Conservation (phyloP, 345 rosid genomes). For the Moricandia arvensis region DNA sequence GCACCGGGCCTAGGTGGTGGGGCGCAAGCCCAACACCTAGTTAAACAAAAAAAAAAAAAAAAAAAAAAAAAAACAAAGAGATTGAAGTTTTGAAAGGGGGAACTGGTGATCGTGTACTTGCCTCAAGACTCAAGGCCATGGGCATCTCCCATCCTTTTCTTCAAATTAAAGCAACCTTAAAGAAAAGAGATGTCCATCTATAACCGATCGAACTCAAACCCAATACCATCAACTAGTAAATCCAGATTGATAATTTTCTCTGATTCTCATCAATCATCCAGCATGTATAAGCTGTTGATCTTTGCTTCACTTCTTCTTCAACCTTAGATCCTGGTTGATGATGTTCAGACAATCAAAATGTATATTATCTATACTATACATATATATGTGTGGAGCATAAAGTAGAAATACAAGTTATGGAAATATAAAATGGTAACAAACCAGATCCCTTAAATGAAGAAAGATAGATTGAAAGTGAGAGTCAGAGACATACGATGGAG, state of each 20-base stretch:
- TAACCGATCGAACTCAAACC: slow-evolving; percentile 14
- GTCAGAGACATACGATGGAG: slow-evolving; percentile 21
- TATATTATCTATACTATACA: not conserved
- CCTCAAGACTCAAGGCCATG: slow-evolving; percentile 27
- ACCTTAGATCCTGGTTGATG: slow-evolving; percentile 6
- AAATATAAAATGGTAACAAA: not conserved
- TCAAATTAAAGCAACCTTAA: not conserved
- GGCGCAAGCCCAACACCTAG: no score
- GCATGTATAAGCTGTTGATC: not conserved
- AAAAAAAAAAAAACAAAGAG: no score
- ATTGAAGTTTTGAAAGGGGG: slow-evolving; percentile 38
- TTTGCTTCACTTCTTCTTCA: slow-evolving; percentile 12
- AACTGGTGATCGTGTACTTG: slow-evolving; percentile 25
- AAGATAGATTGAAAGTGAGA: not conserved
- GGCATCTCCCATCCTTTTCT: slow-evolving; percentile 16
- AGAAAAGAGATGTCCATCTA: not conserved
- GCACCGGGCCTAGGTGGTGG: no score
- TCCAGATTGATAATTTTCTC: not conserved
- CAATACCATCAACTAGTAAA: not conserved
- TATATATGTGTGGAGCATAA: not conserved
- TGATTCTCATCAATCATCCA: not conserved
- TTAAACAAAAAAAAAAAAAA: no score
- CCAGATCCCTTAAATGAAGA: not conserved
- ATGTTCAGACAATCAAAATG: not conserved
- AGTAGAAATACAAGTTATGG: not conserved